Evolutionary conservation across 106 monocot species (phyloP), one percentile per base, ranked within the genome.

Genomic region (Hemerocallis citrina): DNA sequence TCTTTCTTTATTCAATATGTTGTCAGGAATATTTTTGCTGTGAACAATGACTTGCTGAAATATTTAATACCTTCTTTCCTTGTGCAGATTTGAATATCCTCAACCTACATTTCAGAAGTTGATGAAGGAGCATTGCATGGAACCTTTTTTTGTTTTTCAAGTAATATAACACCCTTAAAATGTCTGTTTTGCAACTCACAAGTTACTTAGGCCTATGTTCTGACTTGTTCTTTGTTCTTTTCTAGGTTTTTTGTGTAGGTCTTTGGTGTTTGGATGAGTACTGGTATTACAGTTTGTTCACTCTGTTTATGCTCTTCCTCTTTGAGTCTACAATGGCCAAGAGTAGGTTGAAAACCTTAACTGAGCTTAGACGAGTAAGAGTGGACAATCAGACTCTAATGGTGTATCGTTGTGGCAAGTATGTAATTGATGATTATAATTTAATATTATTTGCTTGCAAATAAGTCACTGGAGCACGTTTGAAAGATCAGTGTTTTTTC

Each of bases 251-350:
- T 52, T 98, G 98, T 71, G 98, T 98, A 55, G 92, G 82, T 7
- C 84, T 98, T 22, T 98, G 98, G 98, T 98, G 98, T 57, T 75
- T 98, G 68, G 98, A 98, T 69, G 92, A 98, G 54, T 98, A 92
- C 44, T 92, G 92, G 92, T 98, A 92, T 62, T 98, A 98, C 69
- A 98, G 98, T 47, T 75, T 98, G 75, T 98, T 98, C 56, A 98
- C 98, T 19, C 92, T 98, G 42, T 83, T 88, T 49, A 98, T 98
- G 98, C 79, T 98, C 9, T 98, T 98, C 54, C 51, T 98, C 27
- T 98, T 98, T 68, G 98, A 98, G 72, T 92, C 98, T 45, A 98
- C 98, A 60, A 98, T 98, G 98, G 98, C 92, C 25, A 98, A 92
- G 73, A 88, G 81, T 77, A 76, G 98, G 52, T 68, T 98, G 62